Evolutionary conservation across 2,329 filamentous ascomycete species (phyloP), one percentile per base, ranked within the genome.

Genomic region (Penicillium sp.): DNA sequence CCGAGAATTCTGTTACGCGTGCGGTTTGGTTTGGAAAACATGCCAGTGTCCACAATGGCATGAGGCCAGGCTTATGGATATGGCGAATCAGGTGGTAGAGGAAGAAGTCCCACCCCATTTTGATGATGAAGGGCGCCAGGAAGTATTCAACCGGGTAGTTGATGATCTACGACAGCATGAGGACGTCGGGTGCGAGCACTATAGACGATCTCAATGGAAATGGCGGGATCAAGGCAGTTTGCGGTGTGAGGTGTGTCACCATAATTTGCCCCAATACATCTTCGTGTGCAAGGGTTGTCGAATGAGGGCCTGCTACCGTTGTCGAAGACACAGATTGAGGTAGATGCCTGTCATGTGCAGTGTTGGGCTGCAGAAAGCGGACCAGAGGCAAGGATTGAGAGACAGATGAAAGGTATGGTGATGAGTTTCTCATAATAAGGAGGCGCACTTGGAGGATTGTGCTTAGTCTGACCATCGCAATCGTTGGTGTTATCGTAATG

Each of bases 31-130:
- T 1, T 59, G 57, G 57, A 55, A 47, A 23, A n/a, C 55, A 39
- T 60, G 55, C 35, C 7, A 29, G 6, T 59, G 50, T n/a, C 19
- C 44, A 5, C 32, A 48, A 18, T 60, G 59, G 59, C 32, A 56
- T 13, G 52, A 56, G 26, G 2, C 46, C 6, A 49, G 55, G 27
- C 55, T 60, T 1, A 14, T 47, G 2, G 44, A 30, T 29, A 13
- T 29, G 41, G 57, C 57, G 18, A 52, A 39, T 2, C 35, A 43
- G 41, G 47, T 40, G 0, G 47, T 61, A 2, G 45, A 47, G 7
- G 52, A 61, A 4, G 57, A 61, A 19, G 9, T 56, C 1, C 44
- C 52, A 0, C 43, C 13, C 9, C 26, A 56, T 19, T 55, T 47
- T 1, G 23, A 49, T 54, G 6, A 10, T 2, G 13, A 10, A 11